A percentile compares a stretch with the other conserved stretches of the same genome.
Evolutionary conservation across 1,284 basidiomycete genomes (phyloP).

Genomic region (Apiotrichum brassicae): DNA sequence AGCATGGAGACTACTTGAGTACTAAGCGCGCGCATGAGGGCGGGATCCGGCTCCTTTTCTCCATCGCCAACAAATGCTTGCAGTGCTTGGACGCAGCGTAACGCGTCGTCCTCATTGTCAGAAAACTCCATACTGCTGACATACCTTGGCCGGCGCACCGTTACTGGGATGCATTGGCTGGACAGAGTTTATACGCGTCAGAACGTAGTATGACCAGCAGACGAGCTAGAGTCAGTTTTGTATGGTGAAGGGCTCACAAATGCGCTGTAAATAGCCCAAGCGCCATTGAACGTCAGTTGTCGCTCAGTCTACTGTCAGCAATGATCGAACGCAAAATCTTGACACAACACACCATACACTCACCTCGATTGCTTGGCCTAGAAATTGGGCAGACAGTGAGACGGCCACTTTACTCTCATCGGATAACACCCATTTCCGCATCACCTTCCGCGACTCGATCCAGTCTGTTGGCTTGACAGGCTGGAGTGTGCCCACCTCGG

Average conservation of each 20-base stretch:
- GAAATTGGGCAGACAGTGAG: neutral
- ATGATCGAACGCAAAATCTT: too few species aligned
- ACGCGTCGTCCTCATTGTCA: conserved; percentile 3
- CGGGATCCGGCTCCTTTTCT: neutral
- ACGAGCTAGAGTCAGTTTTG: conserved; percentile 1
- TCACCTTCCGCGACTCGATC: conserved; percentile 1
- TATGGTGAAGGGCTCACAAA: neutral
- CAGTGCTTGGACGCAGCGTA: neutral
- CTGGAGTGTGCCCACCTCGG: conserved; percentile 1
- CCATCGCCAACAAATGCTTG: neutral
- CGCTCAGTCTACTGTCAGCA: neutral
- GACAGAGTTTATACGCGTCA: neutral
- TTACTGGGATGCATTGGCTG: neutral
- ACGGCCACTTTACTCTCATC: neutral
- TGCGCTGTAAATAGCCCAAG: conserved; percentile 5
- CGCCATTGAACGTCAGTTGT: neutral
- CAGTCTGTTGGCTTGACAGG: conserved; percentile 8
- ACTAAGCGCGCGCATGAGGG: conserved; percentile 5
- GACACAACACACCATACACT: too few species aligned
- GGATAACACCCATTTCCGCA: conserved; percentile 1
- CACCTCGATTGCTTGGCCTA: neutral
- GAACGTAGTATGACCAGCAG: conserved; percentile 5
- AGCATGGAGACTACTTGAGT: conserved; percentile 5
- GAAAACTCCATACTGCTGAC: neutral
- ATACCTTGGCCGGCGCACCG: neutral